Base-by-base conservation (phyloP, 1,284 basidiomycete species). In the Leccinum pallidistipes region DNA sequence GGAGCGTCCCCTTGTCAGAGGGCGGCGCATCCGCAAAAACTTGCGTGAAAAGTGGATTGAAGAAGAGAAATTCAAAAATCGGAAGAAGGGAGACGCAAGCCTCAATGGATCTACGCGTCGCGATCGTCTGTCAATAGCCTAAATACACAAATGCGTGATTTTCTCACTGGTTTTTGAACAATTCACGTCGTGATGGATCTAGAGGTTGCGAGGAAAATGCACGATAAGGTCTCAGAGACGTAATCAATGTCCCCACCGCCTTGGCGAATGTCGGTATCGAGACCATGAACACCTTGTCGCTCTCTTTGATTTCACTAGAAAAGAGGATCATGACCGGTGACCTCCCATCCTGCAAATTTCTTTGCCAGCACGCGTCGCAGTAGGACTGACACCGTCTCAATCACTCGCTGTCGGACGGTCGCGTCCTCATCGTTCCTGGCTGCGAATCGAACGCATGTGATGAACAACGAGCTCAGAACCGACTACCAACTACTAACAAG, bases 261-360 rank as follows among this genome's bases (percentile, higher is more conserved):
- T 24, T 24, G 24, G 24, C 24, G 24, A 24, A 24, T 24, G 24
- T 24, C 24, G 24, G 24, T 24, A 24, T 24, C 24, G 24, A 24
- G 24, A 85, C 85, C 75, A 80, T 82, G 71, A 89, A 88, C 6
- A 84, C 76, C 12, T 64, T 64, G 68, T 88, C 87, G 59, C 85
- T 87, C 56, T 81, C 76, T 10, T 73, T 76, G 5, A 87, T 83
- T 29, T 82, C 83, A 7, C 85, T 84, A 3, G 85, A 85, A 56
- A 88, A 80, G 29, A 86, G 71, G 43, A 88, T 83, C 86, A 89
- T 24, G 24, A 89, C 88, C 8, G 24, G 24, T 88, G 9, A 85
- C 79, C 68, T 89, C 87, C 85, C 84, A 88, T 24, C 87, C 87
- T 3, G 82, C 79, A 1, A 84, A 67, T 56, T 82, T 80, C 71